These are phyloP conservation scores for Phytophthora constricta DNA, from an alignment of 352 stramenopile genomes.

Conservation along the genomic window DNA sequence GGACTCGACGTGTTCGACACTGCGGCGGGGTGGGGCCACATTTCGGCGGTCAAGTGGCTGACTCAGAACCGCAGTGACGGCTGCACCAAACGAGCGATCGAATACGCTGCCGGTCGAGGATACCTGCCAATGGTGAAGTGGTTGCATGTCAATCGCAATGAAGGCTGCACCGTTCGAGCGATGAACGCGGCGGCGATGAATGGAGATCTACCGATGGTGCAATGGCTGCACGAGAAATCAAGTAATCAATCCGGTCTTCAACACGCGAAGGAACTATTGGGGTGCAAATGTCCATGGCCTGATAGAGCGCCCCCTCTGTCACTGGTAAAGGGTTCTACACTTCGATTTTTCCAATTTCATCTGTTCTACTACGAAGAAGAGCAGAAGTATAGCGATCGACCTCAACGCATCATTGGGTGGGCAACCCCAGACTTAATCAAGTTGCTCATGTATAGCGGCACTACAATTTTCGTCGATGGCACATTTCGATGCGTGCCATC, in stretches of 20 bases:
- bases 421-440: constrained; percentile 11
- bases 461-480: constrained; percentile 29
- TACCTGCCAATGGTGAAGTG: constrained; percentile 12
- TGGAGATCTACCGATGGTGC: constrained; percentile 9
- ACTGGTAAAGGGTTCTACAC: too few species aligned
- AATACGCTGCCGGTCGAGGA: constrained; percentile 1
- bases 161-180: constrained; percentile 8
- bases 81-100: constrained; percentile 10
- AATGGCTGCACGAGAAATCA: constrained; percentile 17
- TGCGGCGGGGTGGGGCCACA: constrained; percentile 3
- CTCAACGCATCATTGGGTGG: constrained; percentile 25
- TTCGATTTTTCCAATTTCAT: too few species aligned
- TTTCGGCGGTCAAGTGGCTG: constrained; percentile 9
- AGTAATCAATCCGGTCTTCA: too few species aligned
- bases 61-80: neutral
- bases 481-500: constrained; percentile 18
- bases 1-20: constrained; percentile 8
- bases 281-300: too few species aligned
- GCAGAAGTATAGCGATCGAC: neutral
- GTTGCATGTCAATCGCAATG: constrained; percentile 8
- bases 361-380: neutral
- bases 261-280: too few species aligned
- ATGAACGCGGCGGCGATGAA: constrained; percentile 7
- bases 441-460: constrained; percentile 5
- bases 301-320: too few species aligned